Conservation (phyloP, 176 grass and related monocot genomes). For the Aegilops umbellulata region DNA sequence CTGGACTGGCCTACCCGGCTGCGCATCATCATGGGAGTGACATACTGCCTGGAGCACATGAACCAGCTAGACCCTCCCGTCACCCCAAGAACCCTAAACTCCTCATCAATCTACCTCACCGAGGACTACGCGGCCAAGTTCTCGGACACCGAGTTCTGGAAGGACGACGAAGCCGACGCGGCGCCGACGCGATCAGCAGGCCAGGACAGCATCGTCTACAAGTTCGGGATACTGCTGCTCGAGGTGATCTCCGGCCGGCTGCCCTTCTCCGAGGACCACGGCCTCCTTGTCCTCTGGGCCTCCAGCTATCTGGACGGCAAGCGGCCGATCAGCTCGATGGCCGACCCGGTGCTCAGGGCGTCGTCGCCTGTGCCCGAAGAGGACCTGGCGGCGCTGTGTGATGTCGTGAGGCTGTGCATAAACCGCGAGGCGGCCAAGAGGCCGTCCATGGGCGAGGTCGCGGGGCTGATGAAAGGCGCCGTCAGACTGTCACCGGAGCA, state of each 20-base stretch:
- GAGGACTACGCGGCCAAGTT: constrained; percentile 90
- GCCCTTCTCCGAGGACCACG: constrained; percentile 68
- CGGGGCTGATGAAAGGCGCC: constrained; percentile 39
- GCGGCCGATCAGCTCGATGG: constrained; percentile 50
- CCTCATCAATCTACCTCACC: constrained; percentile 72
- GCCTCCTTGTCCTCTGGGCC: constrained; percentile 77
- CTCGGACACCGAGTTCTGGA: constrained; percentile 53
- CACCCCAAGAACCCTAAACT: constrained; percentile 52
- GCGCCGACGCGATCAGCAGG: background rate
- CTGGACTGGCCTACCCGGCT: constrained; percentile 63
- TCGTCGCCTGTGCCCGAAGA: constrained; percentile 43
- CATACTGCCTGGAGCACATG: constrained; percentile 74
- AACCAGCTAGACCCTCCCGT: constrained; percentile 44
- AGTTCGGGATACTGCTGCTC: constrained; percentile 67
- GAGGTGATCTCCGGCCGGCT: constrained; percentile 81
- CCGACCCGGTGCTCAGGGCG: constrained; percentile 57
- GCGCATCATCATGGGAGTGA: constrained; percentile 73
- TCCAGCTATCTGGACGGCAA: constrained; percentile 78
- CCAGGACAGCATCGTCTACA: constrained; percentile 63
- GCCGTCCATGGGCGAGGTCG: constrained; percentile 45
- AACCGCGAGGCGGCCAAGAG: constrained; percentile 30
- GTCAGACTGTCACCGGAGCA: constrained; percentile 40
- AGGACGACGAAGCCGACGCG: constrained; percentile 2
- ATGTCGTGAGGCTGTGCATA: constrained; percentile 60
- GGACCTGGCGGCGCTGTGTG: constrained; percentile 41